phyloP scores from a whole-genome alignment of 2,329 filamentous ascomycete genomes.

The Apiospora koreana region DNA sequence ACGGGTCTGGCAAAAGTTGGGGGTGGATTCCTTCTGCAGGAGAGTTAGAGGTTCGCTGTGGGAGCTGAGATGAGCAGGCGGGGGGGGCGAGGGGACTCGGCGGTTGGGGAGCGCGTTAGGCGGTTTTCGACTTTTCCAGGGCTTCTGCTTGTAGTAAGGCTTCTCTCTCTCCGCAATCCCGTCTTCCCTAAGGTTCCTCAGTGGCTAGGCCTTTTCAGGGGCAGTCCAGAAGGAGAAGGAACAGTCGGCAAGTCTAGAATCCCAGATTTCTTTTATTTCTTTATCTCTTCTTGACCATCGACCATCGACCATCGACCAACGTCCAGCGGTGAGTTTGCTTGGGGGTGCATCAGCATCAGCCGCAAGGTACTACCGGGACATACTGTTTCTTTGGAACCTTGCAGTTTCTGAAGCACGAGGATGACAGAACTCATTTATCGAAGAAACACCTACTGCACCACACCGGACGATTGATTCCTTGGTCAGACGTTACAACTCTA shows the following conservation, averaged over 20 bases:
- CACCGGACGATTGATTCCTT: background rate
- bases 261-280: background rate
- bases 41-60: slow-evolving; percentile 2
- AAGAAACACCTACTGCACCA: background rate
- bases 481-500: slow-evolving; percentile 2
- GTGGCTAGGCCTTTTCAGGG: background rate
- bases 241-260: slow-evolving; percentile 3
- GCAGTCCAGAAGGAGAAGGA: background rate
- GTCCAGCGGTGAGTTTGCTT: background rate
- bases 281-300: background rate
- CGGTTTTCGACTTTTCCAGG: background rate
- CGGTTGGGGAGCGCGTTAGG: background rate
- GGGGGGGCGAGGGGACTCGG: background rate
- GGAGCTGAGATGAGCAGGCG: background rate
- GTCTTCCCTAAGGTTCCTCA: background rate
- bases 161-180: background rate
- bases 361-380: background rate
- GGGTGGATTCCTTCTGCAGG: slow-evolving; percentile 1
- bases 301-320: background rate
- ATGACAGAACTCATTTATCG: background rate
- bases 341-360: background rate
- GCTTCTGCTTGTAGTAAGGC: too few relatives aligned
- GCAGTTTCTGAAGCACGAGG: slow-evolving; percentile 2
- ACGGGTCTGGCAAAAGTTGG: slow-evolving; percentile 7
- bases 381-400: background rate